Conservation (phyloP, 2,329 filamentous ascomycete genomes). For the Cercospora citrullina region DNA sequence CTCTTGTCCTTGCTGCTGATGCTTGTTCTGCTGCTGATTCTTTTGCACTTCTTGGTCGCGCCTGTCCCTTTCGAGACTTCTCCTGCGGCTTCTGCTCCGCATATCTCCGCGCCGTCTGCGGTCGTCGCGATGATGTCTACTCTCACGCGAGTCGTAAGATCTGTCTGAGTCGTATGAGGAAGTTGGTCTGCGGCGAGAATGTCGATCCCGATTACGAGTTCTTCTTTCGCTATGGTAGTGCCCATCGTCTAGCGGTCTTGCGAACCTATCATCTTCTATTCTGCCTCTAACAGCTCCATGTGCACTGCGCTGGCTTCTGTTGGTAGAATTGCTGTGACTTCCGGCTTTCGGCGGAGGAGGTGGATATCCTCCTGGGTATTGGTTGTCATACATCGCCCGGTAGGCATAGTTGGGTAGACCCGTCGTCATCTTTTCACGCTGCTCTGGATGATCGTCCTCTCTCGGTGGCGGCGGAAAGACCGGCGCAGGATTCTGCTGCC, state of each 20-base stretch:
- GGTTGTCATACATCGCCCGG: slow-evolving; percentile 17
- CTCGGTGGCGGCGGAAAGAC: slow-evolving; percentile 10
- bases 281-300: slow-evolving; percentile 13
- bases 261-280: slow-evolving; percentile 15
- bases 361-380: slow-evolving; percentile 10
- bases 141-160: slow-evolving; percentile 11
- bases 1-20: slow-evolving; percentile 13
- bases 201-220: slow-evolving; percentile 1
- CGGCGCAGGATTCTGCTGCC: slow-evolving; percentile 14
- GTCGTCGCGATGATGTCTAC: slow-evolving; percentile 6
- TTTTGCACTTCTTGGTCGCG: slow-evolving; percentile 10
- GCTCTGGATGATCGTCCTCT: not conserved
- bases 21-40: not conserved
- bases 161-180: slow-evolving; percentile 16
- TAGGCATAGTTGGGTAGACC: slow-evolving; percentile 14
- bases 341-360: slow-evolving; percentile 6
- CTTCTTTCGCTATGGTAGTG: slow-evolving; percentile 8
- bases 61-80: slow-evolving; percentile 9
- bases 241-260: not conserved
- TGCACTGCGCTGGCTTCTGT: slow-evolving; percentile 13
- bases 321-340: slow-evolving; percentile 16
- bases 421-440: slow-evolving; percentile 11
- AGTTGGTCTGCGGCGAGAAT: slow-evolving; percentile 5
- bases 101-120: slow-evolving; percentile 6
- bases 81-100: slow-evolving; percentile 13